Percentiles rank a stretch among this genome's conserved stretches.
These are phyloP conservation scores for Clitopilus hobsonii DNA, from an alignment of 768 basidiomycete genomes.

Conservation along the genomic window DNA sequence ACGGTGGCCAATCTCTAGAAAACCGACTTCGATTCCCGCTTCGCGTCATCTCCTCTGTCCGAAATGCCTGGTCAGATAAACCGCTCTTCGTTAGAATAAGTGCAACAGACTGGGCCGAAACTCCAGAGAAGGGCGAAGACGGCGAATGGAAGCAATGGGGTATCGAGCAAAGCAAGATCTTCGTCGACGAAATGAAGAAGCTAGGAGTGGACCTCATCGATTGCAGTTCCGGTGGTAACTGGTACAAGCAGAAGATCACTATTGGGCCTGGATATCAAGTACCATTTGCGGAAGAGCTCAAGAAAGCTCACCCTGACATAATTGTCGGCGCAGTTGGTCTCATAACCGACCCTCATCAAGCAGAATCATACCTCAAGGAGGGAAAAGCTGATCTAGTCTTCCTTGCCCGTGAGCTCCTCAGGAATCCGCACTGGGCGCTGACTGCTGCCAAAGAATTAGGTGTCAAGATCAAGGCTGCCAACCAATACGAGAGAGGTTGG, in stretches of 20 bases:
- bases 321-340: constrained; percentile 64
- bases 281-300: constrained; percentile 62
- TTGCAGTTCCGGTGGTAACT: constrained; percentile 64
- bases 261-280: constrained; percentile 63
- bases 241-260: constrained; percentile 52
- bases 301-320: constrained; percentile 53
- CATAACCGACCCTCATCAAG: constrained; percentile 53
- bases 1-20: constrained; percentile 64
- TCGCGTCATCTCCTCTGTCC: constrained; percentile 45
- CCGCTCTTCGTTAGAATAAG: constrained; percentile 73
- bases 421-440: constrained; percentile 63
- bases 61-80: constrained; percentile 53
- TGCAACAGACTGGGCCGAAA: constrained; percentile 63
- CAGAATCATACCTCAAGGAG: constrained; percentile 56
- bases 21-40: constrained; percentile 71
- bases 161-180: constrained; percentile 65
- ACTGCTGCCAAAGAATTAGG: constrained; percentile 59
- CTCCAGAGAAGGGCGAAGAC: constrained; percentile 48
- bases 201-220: constrained; percentile 78
- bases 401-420: constrained; percentile 62
- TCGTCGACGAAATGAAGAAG: constrained; percentile 50
- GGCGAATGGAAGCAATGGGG: constrained; percentile 70
- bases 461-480: constrained; percentile 61
- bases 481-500: constrained; percentile 69
- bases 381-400: constrained; percentile 68